These are phyloP conservation scores for Eucalyptus microcorys DNA, from an alignment of 345 rosid species.

Conservation along the genomic window DNA sequence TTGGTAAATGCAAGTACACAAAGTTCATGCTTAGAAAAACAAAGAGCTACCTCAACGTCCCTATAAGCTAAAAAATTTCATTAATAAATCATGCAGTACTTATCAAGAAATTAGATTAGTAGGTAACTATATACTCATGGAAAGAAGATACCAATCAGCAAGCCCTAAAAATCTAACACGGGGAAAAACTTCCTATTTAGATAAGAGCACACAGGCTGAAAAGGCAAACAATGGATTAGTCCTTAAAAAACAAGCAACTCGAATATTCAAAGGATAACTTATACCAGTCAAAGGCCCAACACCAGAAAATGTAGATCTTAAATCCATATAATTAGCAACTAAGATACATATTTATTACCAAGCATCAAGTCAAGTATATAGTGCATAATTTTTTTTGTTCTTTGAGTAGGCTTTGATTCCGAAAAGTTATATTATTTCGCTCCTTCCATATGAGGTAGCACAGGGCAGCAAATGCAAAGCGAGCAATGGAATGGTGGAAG, in stretches of 20 bases:
- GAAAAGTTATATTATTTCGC: no score
- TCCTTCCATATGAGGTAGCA: no score
- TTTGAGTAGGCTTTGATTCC: no score
- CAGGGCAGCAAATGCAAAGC: no score
- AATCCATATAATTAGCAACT: not conserved
- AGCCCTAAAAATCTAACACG: not conserved
- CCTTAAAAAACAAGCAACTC: not conserved
- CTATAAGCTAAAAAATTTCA: not conserved
- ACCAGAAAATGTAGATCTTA: not conserved
- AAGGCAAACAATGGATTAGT: not conserved
- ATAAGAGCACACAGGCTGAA: not conserved
- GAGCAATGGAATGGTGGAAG: no score
- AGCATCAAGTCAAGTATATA: not conserved
- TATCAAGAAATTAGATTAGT: not conserved
- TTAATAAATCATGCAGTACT: not conserved
- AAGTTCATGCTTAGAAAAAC: not conserved
- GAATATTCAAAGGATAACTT: not conserved
- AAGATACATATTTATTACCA: not conserved
- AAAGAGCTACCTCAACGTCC: not conserved
- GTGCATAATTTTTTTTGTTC: no score
- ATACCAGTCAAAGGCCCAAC: not conserved
- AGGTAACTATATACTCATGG: not conserved
- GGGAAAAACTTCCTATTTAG: not conserved
- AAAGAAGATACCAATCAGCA: not conserved
- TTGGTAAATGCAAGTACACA: not conserved